Evolutionary conservation across 2,329 filamentous ascomycete genomes (phyloP), one percentile per base, ranked within the genome.

Genomic region (Pestalotiopsis sp.): DNA sequence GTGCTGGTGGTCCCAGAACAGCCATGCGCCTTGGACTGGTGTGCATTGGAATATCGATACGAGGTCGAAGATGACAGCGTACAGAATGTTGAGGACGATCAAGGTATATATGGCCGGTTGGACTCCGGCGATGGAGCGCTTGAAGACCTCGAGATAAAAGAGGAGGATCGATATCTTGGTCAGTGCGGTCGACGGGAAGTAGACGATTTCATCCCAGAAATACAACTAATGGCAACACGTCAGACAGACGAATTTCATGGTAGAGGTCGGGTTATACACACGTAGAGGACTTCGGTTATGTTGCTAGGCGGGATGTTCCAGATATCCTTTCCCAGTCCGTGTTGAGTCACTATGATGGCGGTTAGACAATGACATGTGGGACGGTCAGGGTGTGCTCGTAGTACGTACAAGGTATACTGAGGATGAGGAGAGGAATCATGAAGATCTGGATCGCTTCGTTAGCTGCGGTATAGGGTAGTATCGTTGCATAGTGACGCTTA

Each of bases 121-220:
- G 3, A 55, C 56, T n/a, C 62, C 65, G 22, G 67, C 69, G 44
- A 72, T 67, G 14, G 61, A 20, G 38, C 38, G 59, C 17, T 67
- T 57, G 35, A 74, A 74, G 59, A 75, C 69, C 11, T 69, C 67
- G 20, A 72, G 68, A 65, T 75, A 75, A 60, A 74, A 73, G 14
- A 73, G 68, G 10, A 75, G 71, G 58, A 75, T 75, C 9, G 71
- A 74, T 26, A 73, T 70, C 48, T 75, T 75, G 30, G 70, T 71
- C 13, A 73, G 24, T 10, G 63, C n/a, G 17, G 52, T 30, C n/a
- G 38, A 24, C 1, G 52, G 17, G 9, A 39, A 20, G 26, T 65
- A 65, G 24, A 65, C 24, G n/a, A 65, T 30, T 24, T 65, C 63
- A 20, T 66, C 57, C 35, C 38, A 60, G 22, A 22, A 66, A 17